Evolutionary conservation across 805 yeast genomes (phyloP).

Genomic region (Candida corydali): DNA sequence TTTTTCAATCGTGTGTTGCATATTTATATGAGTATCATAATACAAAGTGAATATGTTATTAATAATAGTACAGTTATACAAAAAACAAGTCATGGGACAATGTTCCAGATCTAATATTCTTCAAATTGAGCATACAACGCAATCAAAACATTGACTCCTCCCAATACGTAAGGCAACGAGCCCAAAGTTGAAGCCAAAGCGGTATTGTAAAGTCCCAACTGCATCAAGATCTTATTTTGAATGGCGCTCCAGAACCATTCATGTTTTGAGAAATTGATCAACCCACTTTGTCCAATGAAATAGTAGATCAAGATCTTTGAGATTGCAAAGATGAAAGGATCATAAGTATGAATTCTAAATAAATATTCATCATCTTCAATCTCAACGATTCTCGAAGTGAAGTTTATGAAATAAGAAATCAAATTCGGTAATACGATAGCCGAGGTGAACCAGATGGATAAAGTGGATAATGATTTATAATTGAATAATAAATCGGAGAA

Average conservation of each 20-base stretch:
- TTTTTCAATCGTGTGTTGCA: too few relatives aligned
- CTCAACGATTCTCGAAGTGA: slow-evolving; percentile 39
- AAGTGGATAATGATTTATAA: slow-evolving; percentile 25
- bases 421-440: slow-evolving; percentile 40
- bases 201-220: slow-evolving; percentile 36
- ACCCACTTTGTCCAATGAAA: slow-evolving; percentile 30
- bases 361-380: slow-evolving; percentile 29
- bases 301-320: slow-evolving; percentile 42
- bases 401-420: slow-evolving; percentile 49
- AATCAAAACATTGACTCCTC: slow-evolving; percentile 41
- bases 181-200: slow-evolving; percentile 36
- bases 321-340: slow-evolving; percentile 53
- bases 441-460: slow-evolving; percentile 37
- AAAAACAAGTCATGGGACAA: too few relatives aligned
- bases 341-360: slow-evolving; percentile 40
- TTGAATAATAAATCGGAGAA: slow-evolving; percentile 28
- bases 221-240: slow-evolving; percentile 27
- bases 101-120: slow-evolving; percentile 32
- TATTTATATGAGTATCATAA: too few relatives aligned
- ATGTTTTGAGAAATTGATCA: slow-evolving; percentile 22
- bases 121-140: slow-evolving; percentile 52
- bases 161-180: slow-evolving; percentile 43
- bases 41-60: too few relatives aligned
- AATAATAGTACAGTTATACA: too few relatives aligned
- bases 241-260: slow-evolving; percentile 24